These are phyloP conservation scores for Aotearoamyces nothofagi DNA, from an alignment of 2,329 filamentous ascomycete species.

Conservation along the genomic window DNA sequence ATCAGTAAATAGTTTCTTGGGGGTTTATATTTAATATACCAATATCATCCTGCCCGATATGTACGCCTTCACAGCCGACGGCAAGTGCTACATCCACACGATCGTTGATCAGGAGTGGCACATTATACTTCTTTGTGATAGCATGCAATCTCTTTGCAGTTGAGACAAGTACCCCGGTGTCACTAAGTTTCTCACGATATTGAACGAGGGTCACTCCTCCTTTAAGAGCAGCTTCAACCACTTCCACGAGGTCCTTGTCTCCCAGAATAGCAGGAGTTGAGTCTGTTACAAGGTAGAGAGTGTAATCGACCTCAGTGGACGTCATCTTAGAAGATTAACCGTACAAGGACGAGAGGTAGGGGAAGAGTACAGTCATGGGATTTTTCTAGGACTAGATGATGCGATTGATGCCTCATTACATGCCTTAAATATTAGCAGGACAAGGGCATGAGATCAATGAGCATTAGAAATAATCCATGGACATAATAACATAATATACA, in stretches of 20 bases:
- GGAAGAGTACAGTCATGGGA: no score
- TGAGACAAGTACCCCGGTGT: conserved; percentile 56
- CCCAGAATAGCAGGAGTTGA: conserved; percentile 77
- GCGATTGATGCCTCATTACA: no score
- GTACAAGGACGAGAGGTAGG: no score
- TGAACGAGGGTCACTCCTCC: conserved; percentile 81
- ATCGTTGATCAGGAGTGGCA: conserved; percentile 88
- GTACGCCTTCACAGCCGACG: conserved; percentile 78
- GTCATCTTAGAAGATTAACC: no score
- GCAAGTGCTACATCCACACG: conserved; percentile 79
- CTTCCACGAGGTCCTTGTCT: conserved; percentile 47
- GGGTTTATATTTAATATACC: no score
- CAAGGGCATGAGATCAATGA: no score
- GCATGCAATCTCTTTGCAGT: conserved; percentile 56
- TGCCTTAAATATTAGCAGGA: no score
- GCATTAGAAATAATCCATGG: no score
- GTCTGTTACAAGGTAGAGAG: conserved; percentile 84
- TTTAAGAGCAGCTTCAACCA: conserved; percentile 61
- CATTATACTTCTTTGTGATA: conserved; percentile 48
- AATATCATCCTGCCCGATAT: conserved; percentile 92
- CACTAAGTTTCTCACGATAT: conserved; percentile 75
- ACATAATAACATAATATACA: no score
- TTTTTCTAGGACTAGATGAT: no score
- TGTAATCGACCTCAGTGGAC: conserved; percentile 49
- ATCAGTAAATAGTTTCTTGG: conserved; percentile 10